Evolutionary conservation across 2,329 filamentous ascomycete species (phyloP).

Genomic region (Ophiostoma tasmaniense): DNA sequence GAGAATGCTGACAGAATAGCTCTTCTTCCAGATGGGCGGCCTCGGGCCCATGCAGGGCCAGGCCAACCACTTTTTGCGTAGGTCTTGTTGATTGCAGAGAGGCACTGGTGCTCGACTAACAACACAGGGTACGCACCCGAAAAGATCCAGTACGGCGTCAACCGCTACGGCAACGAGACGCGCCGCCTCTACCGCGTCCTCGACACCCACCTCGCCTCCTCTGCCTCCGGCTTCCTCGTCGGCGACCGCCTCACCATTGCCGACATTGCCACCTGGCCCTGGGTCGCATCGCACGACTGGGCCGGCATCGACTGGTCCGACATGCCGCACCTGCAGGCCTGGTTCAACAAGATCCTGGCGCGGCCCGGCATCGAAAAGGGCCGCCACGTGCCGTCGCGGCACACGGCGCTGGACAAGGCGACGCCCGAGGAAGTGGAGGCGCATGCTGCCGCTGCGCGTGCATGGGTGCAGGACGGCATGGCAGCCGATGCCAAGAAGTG

Average conservation of each 20-base stretch:
- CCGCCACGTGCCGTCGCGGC: conserved; percentile 53
- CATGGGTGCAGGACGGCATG: conserved; percentile 60
- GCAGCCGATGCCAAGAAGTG: conserved; percentile 44
- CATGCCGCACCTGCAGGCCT: conserved; percentile 67
- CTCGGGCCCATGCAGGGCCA: conserved; percentile 78
- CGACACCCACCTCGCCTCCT: conserved; percentile 58
- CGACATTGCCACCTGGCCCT: conserved; percentile 74
- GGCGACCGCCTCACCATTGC: conserved; percentile 65
- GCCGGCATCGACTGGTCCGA: conserved; percentile 61
- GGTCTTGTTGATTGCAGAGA: background rate
- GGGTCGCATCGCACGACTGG: conserved; percentile 56
- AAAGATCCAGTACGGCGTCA: conserved; percentile 72
- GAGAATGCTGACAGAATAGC: conserved; percentile 27
- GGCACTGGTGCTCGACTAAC: conserved; percentile 8
- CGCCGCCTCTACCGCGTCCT: conserved; percentile 72
- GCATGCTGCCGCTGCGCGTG: conserved; percentile 37
- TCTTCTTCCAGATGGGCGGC: conserved; percentile 70
- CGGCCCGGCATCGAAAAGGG: conserved; percentile 68
- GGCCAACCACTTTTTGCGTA: conserved; percentile 69
- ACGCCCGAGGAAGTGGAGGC: conserved; percentile 42
- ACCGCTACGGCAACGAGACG: conserved; percentile 76
- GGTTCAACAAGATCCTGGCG: conserved; percentile 62
- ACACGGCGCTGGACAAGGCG: conserved; percentile 45
- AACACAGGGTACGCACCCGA: conserved; percentile 63
- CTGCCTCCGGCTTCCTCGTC: conserved; percentile 49